phyloP scores from a whole-genome alignment of 495 filamentous ascomycete genomes.

The Neurospora sp. region DNA sequence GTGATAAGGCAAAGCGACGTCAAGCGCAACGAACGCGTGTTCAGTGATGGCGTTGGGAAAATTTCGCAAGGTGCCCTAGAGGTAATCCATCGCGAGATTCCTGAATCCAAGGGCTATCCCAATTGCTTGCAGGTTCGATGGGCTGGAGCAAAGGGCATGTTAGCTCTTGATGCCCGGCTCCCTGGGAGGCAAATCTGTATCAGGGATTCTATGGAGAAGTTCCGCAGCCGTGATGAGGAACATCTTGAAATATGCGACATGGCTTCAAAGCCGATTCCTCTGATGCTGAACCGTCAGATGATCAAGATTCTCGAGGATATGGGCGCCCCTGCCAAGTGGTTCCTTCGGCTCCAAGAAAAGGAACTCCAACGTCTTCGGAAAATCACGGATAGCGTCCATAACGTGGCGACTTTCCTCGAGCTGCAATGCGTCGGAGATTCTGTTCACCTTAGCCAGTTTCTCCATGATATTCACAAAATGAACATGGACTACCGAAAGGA shows the following conservation, averaged over 20 bases:
- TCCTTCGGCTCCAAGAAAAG: slow-evolving; percentile 48
- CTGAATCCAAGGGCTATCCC: slow-evolving; percentile 33
- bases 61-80: slow-evolving; percentile 49
- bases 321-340: slow-evolving; percentile 41
- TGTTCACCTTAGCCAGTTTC: slow-evolving; percentile 46
- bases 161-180: slow-evolving; percentile 53
- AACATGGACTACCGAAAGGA: slow-evolving; percentile 54
- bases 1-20: slow-evolving; percentile 33
- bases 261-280: slow-evolving; percentile 50
- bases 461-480: slow-evolving; percentile 42
- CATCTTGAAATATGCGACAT: slow-evolving; percentile 68
- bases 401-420: slow-evolving; percentile 54
- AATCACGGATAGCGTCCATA: slow-evolving; percentile 42
- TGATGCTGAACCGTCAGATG: slow-evolving; percentile 63
- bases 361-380: slow-evolving; percentile 47
- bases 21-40: slow-evolving; percentile 39
- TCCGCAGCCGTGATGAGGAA: slow-evolving; percentile 39
- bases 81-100: slow-evolving; percentile 39
- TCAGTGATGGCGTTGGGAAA: slow-evolving; percentile 72
- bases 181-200: slow-evolving; percentile 44
- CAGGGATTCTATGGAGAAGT: slow-evolving; percentile 68
- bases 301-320: slow-evolving; percentile 80
- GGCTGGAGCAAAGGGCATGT: slow-evolving; percentile 62
- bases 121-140: slow-evolving; percentile 65
- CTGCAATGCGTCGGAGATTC: slow-evolving; percentile 42